Base-by-base conservation (phyloP, 2,329 filamentous ascomycete genomes). In the Hypoxylon sp. region DNA sequence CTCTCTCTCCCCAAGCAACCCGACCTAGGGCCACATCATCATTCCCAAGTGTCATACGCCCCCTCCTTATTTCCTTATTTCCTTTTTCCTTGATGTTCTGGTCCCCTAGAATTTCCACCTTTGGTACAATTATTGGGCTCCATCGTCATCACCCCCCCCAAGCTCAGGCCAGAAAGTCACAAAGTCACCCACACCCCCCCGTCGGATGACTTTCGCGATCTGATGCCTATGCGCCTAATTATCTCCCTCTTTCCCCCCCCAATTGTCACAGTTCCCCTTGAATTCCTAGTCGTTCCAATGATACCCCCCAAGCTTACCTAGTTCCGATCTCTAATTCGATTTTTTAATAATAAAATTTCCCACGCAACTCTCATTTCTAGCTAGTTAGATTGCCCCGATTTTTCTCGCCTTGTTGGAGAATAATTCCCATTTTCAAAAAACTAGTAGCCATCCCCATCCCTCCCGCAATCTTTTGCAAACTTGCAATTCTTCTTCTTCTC, bases 391-490 rank as follows among this genome's bases (percentile, higher is more conserved):
- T 71, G 83, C 82, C 83, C 83, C 83, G 81, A 81, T 85, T 85
- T 85, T 84, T 78, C 78, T 76, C 76, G 79, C 77, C 79, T 78
- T 80, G 80, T 81, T 80, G 81, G 80, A 79, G 77, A 81, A 80
- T 82, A 80, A 80, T 81, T 81, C 79, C 74, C 79, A 80, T 78
- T 66, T 51, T 47, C 59, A 46, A 81, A 83, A 83, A 85, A 84
- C 84, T 81, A 79, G 82, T 82, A 84, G 81, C 81, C 82, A 85
- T 86, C 84, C 82, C 84, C 77, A 79, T 80, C 77, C 71, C 77
- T 79, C 80, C 78, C 78, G 76, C 74, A 74, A 74, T 72, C 70
- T 71, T 71, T 55, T 69, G 26, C 66, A 63, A 75, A 65, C 71
- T 68, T 69, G 52, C 69, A 67, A 67, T 69, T 74, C 76, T 77